Percentiles rank a stretch among this genome's conserved stretches.
phyloP scores from a whole-genome alignment of 2,329 filamentous ascomycete species.

The Trichoderma sp. region DNA sequence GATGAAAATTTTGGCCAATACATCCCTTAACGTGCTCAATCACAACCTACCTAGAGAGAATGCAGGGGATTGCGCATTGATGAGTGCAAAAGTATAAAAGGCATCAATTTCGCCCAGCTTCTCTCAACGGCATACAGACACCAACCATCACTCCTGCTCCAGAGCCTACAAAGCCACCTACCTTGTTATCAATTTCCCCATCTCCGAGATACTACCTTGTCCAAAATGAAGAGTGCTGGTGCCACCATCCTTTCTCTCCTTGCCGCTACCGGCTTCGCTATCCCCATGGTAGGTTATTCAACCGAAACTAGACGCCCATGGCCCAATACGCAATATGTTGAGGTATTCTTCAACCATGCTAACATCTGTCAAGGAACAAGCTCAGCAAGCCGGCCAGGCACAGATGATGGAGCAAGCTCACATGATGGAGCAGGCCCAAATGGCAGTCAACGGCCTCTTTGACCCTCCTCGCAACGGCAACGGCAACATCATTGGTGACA shows the following conservation, averaged over 20 bases:
- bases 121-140: not conserved
- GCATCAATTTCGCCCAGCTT: not conserved
- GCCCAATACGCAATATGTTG: not conserved
- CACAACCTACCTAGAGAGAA: not conserved
- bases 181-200: not conserved
- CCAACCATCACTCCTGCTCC: not conserved
- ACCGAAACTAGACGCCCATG: not conserved
- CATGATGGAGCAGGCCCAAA: not conserved
- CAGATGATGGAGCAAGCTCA: not conserved
- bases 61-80: not conserved
- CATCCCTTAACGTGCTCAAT: not conserved
- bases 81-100: not conserved
- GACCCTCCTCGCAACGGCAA: constrained; percentile 4
- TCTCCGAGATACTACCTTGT: not conserved
- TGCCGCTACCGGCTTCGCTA: not conserved
- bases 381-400: not conserved
- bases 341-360: not conserved
- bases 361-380: not conserved
- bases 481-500: not conserved
- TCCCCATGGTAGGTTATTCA: not conserved
- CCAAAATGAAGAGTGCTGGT: constrained; percentile 3
- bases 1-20: not conserved
- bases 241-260: constrained; percentile 1
- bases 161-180: not conserved
- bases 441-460: not conserved